Evolutionary conservation across 2,329 filamentous ascomycete species (phyloP), one percentile per base, ranked within the genome.

Genomic region (Calonectria crousiana): DNA sequence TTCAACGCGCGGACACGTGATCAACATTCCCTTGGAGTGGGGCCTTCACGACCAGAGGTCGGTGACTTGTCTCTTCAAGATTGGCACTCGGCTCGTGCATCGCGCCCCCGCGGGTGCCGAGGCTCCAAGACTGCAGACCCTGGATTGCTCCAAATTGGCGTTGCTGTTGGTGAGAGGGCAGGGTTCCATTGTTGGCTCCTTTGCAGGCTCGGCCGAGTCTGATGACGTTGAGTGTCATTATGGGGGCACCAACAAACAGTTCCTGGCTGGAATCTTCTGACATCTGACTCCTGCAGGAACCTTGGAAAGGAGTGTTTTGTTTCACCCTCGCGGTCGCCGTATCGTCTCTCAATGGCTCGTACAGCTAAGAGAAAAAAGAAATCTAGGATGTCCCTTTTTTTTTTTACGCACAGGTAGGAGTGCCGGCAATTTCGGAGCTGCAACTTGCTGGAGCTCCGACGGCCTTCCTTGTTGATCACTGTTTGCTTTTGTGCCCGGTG

Each of bases 1-100:
- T 44, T 30, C 32, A 62, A 49, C 41, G 44, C 47, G 13, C 20
- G n/a, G 60, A 56, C 78, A 80, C 78, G 78, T 80, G 78, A 80
- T 75, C 65, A 16, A 64, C 75, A 34, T 64, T 66, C 75, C 52
- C 23, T 71, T 56, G 62, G 52, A 51, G 75, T 69, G 70, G 67
- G 30, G 41, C 69, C 2, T 47, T 49, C 32, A 20, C 53, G 69
- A 62, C 26, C 49, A 60, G 36, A 58, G 52, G 44, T 47, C 44
- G 44, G 44, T 47, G 44, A 47, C 44, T 23, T 23, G 44, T 9
- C 20, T 47, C 70, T 49, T 67, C 74, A 75, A 73, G 68, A 70
- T 71, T 60, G 47, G 49, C 56, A 28, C 53, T 62, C 23, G 34
- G 26, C 41, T 64, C 58, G 64, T 44, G 51, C 67, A 65, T 49